Evolutionary conservation across 176 grass and related monocot genomes (phyloP), one percentile per base, ranked within the genome.

Genomic region (Cymbopogon citratus): DNA sequence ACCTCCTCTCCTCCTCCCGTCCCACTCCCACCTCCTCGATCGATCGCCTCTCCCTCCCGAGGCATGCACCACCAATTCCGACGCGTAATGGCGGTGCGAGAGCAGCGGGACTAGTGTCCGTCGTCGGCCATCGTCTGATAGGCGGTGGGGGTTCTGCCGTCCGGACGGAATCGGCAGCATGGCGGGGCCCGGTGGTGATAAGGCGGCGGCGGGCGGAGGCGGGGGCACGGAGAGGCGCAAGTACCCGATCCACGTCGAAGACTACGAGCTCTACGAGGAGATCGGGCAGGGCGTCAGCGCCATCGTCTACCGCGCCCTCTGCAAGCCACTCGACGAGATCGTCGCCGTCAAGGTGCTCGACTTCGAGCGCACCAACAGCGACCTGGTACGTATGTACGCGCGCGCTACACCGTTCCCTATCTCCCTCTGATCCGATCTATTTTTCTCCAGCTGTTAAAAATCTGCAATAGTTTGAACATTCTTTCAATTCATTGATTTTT

Each of bases 281-380:
- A 73, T 99, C 27, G 96, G 96, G 73, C 90, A 95, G 83, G 96
- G 96, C 13, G 91, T 83, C 85, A 95, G 92, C 69, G 96, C 92
- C 26, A 51, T 91, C 39, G 96, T 99, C 12, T 92, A 93, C 82
- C 96, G 96, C 27, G 89, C 92, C 33, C 87, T 78, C 31, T 99
- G 96, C 79, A 73, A 56, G 54, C 87, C 96, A 15, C 76, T 95
- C 14, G 35, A 78, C 12, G 89, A 99, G 88, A 68, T 88, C 63
- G 87, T 99, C 46, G 92, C 96, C 62, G 90, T 99, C 82, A 99
- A 99, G 88, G 83, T 99, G 66, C 85, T 99, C 64, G 96, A 99
- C 77, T 93, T 99, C 69, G 96, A 95, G 76, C 91, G 87, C 63
- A 87, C 90, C 23, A 99, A 93, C 81, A 99, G 92, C 80, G 92